Conservation (phyloP, 139 green algal species). For the Closterium sp. region DNA sequence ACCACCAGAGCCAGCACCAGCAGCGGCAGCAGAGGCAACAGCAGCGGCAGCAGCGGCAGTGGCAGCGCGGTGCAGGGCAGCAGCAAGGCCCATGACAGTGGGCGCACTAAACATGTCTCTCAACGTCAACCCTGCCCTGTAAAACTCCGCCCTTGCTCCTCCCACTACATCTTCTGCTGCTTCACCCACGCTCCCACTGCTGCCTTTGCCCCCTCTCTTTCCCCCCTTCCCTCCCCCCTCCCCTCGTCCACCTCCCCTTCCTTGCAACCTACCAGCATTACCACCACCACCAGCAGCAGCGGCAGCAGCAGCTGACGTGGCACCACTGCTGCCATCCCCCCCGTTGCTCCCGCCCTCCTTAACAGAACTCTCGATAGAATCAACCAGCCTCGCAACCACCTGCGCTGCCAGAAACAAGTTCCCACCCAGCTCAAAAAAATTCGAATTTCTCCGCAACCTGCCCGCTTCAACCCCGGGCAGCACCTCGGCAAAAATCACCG, state of each 20-base stretch:
- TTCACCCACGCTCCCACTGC: not conserved
- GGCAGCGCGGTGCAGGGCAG: not conserved
- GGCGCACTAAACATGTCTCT: not conserved
- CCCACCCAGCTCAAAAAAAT: conserved; percentile 28
- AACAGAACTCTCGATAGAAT: not conserved
- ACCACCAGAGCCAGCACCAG: not conserved
- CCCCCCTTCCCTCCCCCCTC: not conserved
- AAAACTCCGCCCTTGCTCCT: not conserved
- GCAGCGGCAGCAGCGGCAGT: not conserved
- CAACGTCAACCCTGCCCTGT: not conserved
- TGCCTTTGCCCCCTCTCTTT: not conserved
- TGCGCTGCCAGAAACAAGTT: conserved; percentile 30
- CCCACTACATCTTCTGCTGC: not conserved
- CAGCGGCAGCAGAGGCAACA: not conserved
- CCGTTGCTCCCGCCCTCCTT: not conserved
- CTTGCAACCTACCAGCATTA: not conserved
- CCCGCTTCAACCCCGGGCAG: conserved; percentile 1
- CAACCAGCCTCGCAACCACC: not conserved
- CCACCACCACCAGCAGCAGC: not conserved
- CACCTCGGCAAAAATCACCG: conserved; percentile 17
- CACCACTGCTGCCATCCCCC: not conserved
- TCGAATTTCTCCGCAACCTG: conserved; percentile 1
- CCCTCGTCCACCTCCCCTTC: not conserved
- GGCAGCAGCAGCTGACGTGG: not conserved
- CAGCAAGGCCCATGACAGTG: not conserved